phyloP scores from a whole-genome alignment of 2,329 filamentous ascomycete species.

The Bipolaris bicolor region DNA sequence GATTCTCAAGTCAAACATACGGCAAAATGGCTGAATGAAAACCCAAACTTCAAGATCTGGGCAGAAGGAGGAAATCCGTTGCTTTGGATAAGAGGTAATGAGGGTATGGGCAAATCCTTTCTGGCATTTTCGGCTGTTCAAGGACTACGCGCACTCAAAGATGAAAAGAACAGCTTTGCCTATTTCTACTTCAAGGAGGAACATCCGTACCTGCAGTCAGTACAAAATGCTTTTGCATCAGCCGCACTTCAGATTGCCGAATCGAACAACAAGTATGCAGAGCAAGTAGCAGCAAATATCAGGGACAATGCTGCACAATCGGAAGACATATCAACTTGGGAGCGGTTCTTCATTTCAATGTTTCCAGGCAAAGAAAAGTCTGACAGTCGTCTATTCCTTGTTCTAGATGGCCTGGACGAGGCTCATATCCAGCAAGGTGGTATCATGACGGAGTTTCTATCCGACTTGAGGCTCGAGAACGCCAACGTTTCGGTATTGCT shows the following conservation, averaged over 20 bases:
- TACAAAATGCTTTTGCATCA: conserved; percentile 34
- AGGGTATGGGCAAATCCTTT: conserved; percentile 7
- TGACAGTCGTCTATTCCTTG: not conserved
- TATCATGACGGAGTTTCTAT: conserved; percentile 2
- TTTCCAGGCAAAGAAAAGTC: not conserved
- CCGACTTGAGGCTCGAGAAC: not conserved
- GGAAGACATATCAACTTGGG: not conserved
- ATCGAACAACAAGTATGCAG: conserved; percentile 37
- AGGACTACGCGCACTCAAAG: not conserved
- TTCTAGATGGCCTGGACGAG: conserved; percentile 4
- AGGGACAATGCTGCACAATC: conserved; percentile 26
- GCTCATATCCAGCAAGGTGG: not conserved
- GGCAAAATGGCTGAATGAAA: not conserved
- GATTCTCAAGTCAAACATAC: not conserved
- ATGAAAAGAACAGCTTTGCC: conserved; percentile 14
- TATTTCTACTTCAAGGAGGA: conserved; percentile 52
- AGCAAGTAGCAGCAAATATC: conserved; percentile 37
- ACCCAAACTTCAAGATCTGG: not conserved
- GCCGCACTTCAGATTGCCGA: conserved; percentile 43
- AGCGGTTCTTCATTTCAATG: not conserved
- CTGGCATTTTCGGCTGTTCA: not conserved
- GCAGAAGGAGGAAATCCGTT: not conserved
- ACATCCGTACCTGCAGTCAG: conserved; percentile 24
- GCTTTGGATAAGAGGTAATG: not conserved
- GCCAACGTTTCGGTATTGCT: not conserved